Conservation (phyloP, 192 early-diverging fungal species). For the Coemansia asiatica region DNA sequence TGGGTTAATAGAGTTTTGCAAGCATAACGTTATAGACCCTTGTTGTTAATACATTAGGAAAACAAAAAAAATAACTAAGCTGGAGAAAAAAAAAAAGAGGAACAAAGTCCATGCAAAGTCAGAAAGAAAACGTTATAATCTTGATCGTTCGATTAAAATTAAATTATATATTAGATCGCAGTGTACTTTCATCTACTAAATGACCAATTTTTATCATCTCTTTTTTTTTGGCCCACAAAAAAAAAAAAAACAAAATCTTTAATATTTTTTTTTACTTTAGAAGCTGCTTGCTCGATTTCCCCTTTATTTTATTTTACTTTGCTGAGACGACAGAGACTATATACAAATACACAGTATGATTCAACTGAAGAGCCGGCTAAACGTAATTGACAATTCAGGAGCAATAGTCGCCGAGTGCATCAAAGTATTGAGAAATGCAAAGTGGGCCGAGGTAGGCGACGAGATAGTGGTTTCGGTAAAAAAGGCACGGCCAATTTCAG, state of each 20-base stretch:
- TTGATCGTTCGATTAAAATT: not conserved
- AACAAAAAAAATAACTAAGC: not conserved
- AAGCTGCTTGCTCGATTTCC: not conserved
- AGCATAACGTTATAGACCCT: no score
- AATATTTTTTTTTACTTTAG: no score
- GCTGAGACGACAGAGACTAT: no score
- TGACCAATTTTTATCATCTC: no score
- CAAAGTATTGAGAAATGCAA: constrained; percentile 80
- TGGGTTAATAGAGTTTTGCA: no score
- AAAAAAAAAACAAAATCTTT: no score
- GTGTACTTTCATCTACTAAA: not conserved
- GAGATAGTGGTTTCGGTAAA: constrained; percentile 96
- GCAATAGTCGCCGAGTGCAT: constrained; percentile 94
- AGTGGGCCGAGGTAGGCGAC: constrained; percentile 75
- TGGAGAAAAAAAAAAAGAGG: constrained; percentile 3
- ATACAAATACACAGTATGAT: constrained; percentile 69
- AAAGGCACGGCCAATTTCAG: constrained; percentile 78
- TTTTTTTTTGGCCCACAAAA: no score
- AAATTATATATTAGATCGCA: not conserved
- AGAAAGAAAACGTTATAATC: not conserved
- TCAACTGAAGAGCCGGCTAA: constrained; percentile 74
- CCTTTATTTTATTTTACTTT: no score
- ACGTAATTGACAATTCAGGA: constrained; percentile 98
- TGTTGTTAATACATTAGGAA: no score
- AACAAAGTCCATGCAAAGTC: not conserved